Evolutionary conservation across 2,329 filamentous ascomycete species (phyloP).

Genomic region (Ophiostoma tasmaniense): DNA sequence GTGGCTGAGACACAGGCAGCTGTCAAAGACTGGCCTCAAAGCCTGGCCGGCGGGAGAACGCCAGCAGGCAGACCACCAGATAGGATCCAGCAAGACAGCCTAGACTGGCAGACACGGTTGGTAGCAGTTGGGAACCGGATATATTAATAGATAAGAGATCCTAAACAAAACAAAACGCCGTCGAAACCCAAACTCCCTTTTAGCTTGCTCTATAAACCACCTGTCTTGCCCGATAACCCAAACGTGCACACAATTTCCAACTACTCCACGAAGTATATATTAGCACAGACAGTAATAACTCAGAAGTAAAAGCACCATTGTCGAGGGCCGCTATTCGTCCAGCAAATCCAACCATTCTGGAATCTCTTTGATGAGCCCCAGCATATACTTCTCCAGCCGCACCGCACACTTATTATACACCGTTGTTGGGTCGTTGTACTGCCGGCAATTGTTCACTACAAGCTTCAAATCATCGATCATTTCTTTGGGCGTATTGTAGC

Average conservation of each 20-base stretch:
- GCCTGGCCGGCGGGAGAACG: neutral
- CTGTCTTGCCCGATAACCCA: neutral
- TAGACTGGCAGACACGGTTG: neutral
- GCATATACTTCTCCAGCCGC: conserved; percentile 91
- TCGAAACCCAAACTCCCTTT: no score
- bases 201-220: no score
- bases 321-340: conserved; percentile 3
- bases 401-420: conserved; percentile 93
- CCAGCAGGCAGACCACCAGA: neutral
- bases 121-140: no score
- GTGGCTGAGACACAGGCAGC: neutral
- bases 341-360: conserved; percentile 65
- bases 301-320: neutral
- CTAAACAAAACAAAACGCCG: no score
- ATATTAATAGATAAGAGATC: no score
- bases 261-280: no score
- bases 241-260: neutral
- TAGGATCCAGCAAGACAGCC: neutral
- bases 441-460: conserved; percentile 88
- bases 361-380: conserved; percentile 80
- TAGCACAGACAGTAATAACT: neutral
- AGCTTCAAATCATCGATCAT: conserved; percentile 82
- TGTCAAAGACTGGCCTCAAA: neutral
- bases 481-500: conserved; percentile 84
- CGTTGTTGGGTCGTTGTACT: conserved; percentile 93